Percentiles rank a stretch among this genome's conserved stretches.
Evolutionary conservation across 257 asterid genomes (phyloP).

Genomic region (Capsicum rhomboideum): DNA sequence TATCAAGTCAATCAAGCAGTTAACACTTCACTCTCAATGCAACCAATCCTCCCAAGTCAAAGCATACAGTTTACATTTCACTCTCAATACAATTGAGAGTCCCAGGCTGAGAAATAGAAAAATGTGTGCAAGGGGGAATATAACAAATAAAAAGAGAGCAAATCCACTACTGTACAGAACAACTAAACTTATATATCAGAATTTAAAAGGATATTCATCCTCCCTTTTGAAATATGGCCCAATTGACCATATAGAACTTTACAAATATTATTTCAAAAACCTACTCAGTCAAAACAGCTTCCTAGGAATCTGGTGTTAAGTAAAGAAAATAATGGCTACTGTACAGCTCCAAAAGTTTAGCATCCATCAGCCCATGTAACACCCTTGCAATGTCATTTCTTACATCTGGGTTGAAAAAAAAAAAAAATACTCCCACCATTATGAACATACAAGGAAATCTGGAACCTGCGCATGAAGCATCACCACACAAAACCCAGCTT

Average conservation of each 20-base stretch:
- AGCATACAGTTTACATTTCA: neutral
- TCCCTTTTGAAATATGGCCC: neutral
- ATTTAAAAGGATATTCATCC: neutral
- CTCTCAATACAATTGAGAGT: neutral
- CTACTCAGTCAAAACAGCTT: neutral
- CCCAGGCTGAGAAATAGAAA: neutral
- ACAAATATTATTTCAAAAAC: neutral
- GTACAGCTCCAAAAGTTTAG: neutral
- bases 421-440: neutral
- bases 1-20: neutral
- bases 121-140: neutral
- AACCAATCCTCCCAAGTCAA: neutral
- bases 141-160: neutral
- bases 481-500: neutral
- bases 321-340: neutral
- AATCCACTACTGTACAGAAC: neutral
- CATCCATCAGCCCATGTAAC: neutral
- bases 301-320: neutral
- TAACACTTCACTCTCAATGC: neutral
- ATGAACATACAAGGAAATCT: neutral
- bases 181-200: neutral
- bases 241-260: neutral
- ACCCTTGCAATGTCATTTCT: neutral
- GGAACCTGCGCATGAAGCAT: neutral
- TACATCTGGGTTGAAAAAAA: neutral